Percentiles rank a stretch among this genome's conserved stretches.
Evolutionary conservation across 345 rosid species (phyloP).

Genomic region (Schrenkiella parvula): DNA sequence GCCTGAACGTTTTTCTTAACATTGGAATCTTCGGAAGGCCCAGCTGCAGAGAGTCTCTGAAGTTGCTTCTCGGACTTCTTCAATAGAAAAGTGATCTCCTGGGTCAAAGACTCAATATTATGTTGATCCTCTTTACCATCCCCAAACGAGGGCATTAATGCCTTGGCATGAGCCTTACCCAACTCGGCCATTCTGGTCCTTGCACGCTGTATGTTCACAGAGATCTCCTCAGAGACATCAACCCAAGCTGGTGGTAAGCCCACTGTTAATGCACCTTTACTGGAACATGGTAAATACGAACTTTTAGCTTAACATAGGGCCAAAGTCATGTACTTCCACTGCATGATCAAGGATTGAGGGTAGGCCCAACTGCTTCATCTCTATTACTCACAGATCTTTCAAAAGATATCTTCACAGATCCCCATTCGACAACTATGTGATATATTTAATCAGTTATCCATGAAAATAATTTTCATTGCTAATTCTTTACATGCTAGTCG

Average conservation of each 20-base stretch:
- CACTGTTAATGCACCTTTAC: constrained; percentile 68
- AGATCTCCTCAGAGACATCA: constrained; percentile 88
- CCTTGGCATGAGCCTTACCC: constrained; percentile 88
- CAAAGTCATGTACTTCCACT: no score
- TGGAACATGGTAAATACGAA: background rate
- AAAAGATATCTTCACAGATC: no score
- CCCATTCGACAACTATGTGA: no score
- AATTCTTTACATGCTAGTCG: no score
- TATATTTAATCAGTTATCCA: no score
- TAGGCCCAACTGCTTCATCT: background rate
- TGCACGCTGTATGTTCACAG: constrained; percentile 67
- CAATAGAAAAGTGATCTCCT: constrained; percentile 67
- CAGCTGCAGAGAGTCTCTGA: constrained; percentile 62
- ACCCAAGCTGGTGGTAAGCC: constrained; percentile 96
- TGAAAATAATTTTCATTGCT: no score
- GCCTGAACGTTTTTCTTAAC: constrained; percentile 95
- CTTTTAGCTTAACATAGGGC: background rate
- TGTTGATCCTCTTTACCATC: constrained; percentile 93
- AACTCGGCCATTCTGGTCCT: constrained; percentile 66
- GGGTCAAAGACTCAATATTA: constrained; percentile 72
- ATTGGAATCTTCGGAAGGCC: constrained; percentile 90
- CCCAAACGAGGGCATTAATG: constrained; percentile 97
- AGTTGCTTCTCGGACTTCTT: constrained; percentile 78
- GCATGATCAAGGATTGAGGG: no score
- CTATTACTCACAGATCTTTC: no score